These are phyloP conservation scores for Kodamaea nitidulidarum DNA, from an alignment of 805 yeast species.

Conservation along the genomic window DNA sequence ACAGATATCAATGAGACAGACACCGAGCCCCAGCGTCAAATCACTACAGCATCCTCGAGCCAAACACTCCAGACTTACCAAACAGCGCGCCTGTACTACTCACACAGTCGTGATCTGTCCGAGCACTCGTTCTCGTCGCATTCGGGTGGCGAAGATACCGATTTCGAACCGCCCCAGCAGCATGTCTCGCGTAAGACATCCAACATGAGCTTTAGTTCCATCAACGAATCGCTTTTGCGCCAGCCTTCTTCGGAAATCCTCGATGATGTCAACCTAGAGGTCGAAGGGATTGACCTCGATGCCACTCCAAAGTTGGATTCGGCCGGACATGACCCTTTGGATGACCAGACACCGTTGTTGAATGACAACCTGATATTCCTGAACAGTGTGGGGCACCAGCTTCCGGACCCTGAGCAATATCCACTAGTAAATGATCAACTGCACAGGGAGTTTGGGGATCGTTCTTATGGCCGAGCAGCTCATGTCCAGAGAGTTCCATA, in stretches of 20 bases:
- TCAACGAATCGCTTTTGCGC: constrained; percentile 29
- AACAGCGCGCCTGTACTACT: constrained; percentile 2
- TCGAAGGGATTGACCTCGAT: constrained; percentile 16
- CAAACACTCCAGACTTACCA: constrained; percentile 4
- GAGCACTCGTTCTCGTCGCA: constrained; percentile 7
- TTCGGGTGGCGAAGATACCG: background rate
- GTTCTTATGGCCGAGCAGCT: too few relatives aligned
- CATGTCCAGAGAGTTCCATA: too few relatives aligned
- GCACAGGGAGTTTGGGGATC: too few relatives aligned
- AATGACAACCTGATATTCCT: constrained; percentile 8
- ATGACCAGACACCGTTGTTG: constrained; percentile 30
- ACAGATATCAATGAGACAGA: background rate
- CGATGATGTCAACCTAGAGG: background rate
- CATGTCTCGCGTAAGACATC: constrained; percentile 5
- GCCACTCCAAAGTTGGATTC: constrained; percentile 28
- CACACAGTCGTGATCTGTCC: constrained; percentile 3
- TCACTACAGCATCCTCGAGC: background rate
- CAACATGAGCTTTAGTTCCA: constrained; percentile 32
- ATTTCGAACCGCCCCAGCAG: constrained; percentile 6
- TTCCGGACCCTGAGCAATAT: constrained; percentile 6
- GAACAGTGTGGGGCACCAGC: constrained; percentile 10
- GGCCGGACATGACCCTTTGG: constrained; percentile 14
- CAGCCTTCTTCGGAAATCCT: constrained; percentile 11
- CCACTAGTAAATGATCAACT: background rate
- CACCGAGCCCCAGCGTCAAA: background rate